Base-by-base conservation (phyloP, 768 basidiomycete genomes). In the Gymnopilus dilepis region DNA sequence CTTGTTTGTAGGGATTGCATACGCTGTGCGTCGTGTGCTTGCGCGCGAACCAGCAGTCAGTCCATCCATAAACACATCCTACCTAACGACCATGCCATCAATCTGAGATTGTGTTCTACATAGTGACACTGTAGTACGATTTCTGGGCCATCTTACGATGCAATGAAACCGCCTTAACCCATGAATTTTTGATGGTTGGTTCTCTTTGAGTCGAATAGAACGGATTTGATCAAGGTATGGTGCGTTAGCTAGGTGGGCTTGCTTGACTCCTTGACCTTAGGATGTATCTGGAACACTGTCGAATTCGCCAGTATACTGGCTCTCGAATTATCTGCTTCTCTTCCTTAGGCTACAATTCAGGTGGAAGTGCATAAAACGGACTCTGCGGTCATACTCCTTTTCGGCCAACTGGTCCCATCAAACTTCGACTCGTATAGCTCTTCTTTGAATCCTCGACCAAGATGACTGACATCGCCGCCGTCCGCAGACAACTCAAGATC, bases 401-500 rank as follows among this genome's bases (percentile, higher is more conserved):
- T 45, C 30, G 34, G 50, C 26, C 45, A 47, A 56, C 22, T 15
- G 38, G 43, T 0, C 15, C 47, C 47, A 37, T 48, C 30, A 52
- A 41, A 15, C 34, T 52, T 38, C 34, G 9, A 8, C 34, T 15
- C 34, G 2, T 30, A 28, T 22, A 43, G 31, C 21, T 58, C 28
- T 26, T 31, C 11, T 4, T 15, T 24, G 22, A 50, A 17, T 9
- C 26, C 26, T 21, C 22, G 11, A 17, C 61, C 74, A 60, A 55
- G 34, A 86, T 86, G 84, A 82, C 74, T 68, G 84, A 87, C 65
- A 67, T 74, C 34, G 74, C 78, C 52, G 75, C 83, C 28, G 69
- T 86, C 51, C 81, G 81, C 53, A 83, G 84, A 56, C 90, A 92
- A 67, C 83, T 95, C 63, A 90, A 85, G 74, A 94, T 94, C 80